These are phyloP conservation scores for Leccinum uliginosum DNA, from an alignment of 768 basidiomycete species.

Conservation along the genomic window DNA sequence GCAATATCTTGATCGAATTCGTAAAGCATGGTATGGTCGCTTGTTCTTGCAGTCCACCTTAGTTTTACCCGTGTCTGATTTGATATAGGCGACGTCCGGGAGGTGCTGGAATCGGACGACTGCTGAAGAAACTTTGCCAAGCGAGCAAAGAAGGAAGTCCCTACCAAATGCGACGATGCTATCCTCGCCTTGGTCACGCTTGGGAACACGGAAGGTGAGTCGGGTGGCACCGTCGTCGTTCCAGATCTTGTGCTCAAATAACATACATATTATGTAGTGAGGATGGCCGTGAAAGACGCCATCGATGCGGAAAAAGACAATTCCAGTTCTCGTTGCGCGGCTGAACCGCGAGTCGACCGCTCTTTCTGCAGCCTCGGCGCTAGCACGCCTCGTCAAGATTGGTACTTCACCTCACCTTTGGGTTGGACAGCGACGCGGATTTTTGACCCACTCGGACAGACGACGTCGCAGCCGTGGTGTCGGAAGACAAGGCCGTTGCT, in stretches of 20 bases:
- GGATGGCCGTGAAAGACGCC: constrained; percentile 6
- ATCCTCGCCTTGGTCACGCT: constrained; percentile 15
- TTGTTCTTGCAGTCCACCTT: background rate
- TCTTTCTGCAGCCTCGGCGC: constrained; percentile 15
- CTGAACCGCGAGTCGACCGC: constrained; percentile 15
- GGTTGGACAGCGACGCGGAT: background rate
- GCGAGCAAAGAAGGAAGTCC: constrained; percentile 3
- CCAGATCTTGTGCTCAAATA: too few species aligned
- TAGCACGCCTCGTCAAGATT: constrained; percentile 15
- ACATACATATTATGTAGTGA: background rate
- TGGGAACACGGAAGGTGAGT: constrained; percentile 7
- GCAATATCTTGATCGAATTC: too few species aligned
- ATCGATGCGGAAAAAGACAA: constrained; percentile 14
- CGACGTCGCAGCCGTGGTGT: constrained; percentile 10
- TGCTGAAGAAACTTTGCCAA: constrained; percentile 15
- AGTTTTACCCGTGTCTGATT: too few species aligned
- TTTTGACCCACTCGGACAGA: constrained; percentile 7
- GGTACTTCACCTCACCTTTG: constrained; percentile 11
- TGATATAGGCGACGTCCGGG: constrained; percentile 8
- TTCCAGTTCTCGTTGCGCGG: constrained; percentile 14
- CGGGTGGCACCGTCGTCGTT: background rate
- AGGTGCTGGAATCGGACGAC: background rate
- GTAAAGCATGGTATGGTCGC: too few species aligned
- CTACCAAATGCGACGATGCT: constrained; percentile 14
- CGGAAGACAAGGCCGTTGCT: constrained; percentile 1